Base-by-base conservation (phyloP, 345 rosid species). In the Corymbia maculata region DNA sequence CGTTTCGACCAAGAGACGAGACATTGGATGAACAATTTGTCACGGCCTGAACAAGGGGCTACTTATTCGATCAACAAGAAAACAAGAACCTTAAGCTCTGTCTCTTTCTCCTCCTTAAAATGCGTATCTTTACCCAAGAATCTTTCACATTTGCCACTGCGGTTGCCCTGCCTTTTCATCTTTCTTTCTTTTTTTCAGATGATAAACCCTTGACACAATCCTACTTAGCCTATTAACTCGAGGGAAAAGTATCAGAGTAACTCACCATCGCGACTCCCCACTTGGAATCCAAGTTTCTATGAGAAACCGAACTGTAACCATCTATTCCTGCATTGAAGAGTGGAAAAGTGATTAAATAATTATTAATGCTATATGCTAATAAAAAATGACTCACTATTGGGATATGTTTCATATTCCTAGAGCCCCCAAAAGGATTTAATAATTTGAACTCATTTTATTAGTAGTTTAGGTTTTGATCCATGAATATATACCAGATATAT, bases 391-490 rank as follows among this genome's bases (percentile, higher is more conserved):
- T 57, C 55, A 19, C 59, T 4, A 19, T 53, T 53, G 4, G 1
- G 26, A 24, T 53, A 24, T 3, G 59, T 1, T 53, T 53, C 59
- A 53, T 53, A 19, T 9, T 53, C 59, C 21, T 1, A 2, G 42
- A 52, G 59, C 10, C 57, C 3, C 9, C 0, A 53, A 0, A 53
- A 9, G 59, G 21, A 16, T 53, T 53, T 53, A 17, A 4, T 53
- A 53, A 9, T 53, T 53, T 3, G 24, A 53, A 22, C 19, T 53
- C 9, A 53, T 53, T 53, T 19, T 53, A 53, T 53, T 53, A 22
- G 19, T 21, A 52, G 9, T 19, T 53, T 19, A 19, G 24, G 4
- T 53, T 53, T 53, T 17, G 4, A 17, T 4, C 9, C 19, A 53
- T 17, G 4, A 53, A 53, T 53, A 19, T 2, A 8, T 53, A 19